Percentiles rank a stretch among this genome's conserved stretches.
phyloP scores from a whole-genome alignment of 2,329 filamentous ascomycete genomes.

The Monosporascus cannonballus region DNA sequence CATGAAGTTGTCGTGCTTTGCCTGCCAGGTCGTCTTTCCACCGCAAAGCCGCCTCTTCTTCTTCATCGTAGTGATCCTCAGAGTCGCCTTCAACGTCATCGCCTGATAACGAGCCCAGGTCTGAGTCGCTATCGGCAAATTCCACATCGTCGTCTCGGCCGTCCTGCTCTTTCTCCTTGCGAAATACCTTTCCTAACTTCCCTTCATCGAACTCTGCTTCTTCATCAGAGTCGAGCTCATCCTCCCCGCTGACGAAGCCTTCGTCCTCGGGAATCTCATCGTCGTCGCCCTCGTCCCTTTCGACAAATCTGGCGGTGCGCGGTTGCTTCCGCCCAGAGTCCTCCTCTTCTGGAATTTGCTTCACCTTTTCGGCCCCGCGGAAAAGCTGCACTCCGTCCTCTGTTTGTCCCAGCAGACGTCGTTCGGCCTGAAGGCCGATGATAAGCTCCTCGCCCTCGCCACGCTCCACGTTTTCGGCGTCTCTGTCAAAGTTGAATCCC shows the following conservation, averaged over 20 bases:
- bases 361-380: constrained; percentile 65
- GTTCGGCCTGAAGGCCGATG: constrained; percentile 77
- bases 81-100: constrained; percentile 40
- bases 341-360: constrained; percentile 49
- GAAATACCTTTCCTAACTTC: constrained; percentile 57
- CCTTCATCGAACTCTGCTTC: constrained; percentile 53
- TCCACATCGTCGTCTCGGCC: constrained; percentile 65
- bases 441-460: constrained; percentile 96
- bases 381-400: constrained; percentile 83
- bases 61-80: constrained; percentile 45
- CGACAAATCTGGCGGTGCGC: constrained; percentile 51
- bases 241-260: constrained; percentile 48
- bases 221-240: constrained; percentile 43
- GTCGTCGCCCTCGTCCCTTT: constrained; percentile 48
- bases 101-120: constrained; percentile 78
- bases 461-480: constrained; percentile 62
- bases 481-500: constrained; percentile 68
- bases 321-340: constrained; percentile 57
- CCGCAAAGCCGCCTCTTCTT: constrained; percentile 65
- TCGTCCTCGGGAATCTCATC: constrained; percentile 47
- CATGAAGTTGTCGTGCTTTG: constrained; percentile 66
- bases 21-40: constrained; percentile 88
- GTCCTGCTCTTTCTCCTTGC: constrained; percentile 43
- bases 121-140: constrained; percentile 96
- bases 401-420: constrained; percentile 74